Percentiles rank a stretch among this genome's conserved stretches.
Evolutionary conservation across 2,329 filamentous ascomycete genomes (phyloP).

Genomic region (Hawksworthiomyces lignivorus): DNA sequence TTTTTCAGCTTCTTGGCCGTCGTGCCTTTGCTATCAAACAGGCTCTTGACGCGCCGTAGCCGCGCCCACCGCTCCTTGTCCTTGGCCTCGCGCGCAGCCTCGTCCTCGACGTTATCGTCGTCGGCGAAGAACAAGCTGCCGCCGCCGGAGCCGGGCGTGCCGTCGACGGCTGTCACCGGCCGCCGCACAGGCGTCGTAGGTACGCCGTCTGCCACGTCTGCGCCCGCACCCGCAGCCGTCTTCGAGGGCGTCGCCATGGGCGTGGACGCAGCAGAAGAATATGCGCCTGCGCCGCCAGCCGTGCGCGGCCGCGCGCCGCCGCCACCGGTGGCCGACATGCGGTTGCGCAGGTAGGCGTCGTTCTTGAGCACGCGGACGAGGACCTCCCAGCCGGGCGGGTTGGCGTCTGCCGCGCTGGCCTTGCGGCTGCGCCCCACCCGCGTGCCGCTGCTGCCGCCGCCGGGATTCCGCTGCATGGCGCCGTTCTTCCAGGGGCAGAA

Average conservation of each 20-base stretch:
- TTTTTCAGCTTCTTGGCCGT: slow-evolving; percentile 38
- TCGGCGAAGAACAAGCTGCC: slow-evolving; percentile 20
- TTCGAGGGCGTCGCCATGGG: too few relatives aligned
- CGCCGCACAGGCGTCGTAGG: slow-evolving; percentile 1
- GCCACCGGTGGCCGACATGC: slow-evolving; percentile 19
- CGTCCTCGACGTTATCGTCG: slow-evolving; percentile 26
- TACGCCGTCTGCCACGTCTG: not conserved
- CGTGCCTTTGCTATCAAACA: slow-evolving; percentile 57
- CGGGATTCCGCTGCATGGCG: slow-evolving; percentile 48
- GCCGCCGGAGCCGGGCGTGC: slow-evolving; percentile 13
- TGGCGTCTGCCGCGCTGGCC: slow-evolving; percentile 24
- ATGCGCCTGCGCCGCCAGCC: slow-evolving; percentile 1
- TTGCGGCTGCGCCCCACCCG: slow-evolving; percentile 17
- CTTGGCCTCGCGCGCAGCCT: slow-evolving; percentile 43
- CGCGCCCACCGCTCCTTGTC: slow-evolving; percentile 70
- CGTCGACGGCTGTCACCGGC: slow-evolving; percentile 11
- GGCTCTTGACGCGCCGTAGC: slow-evolving; percentile 61
- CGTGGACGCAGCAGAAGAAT: not conserved
- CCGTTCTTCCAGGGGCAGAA: slow-evolving; percentile 76
- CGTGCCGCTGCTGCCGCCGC: too few relatives aligned
- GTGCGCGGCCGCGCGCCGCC: not conserved
- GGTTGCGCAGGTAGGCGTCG: slow-evolving; percentile 44
- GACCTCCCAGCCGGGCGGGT: slow-evolving; percentile 47
- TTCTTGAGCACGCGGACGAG: slow-evolving; percentile 49
- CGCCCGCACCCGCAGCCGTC: too few relatives aligned